A percentile compares a stretch with the other conserved stretches of the same genome.
Conservation (phyloP, 2,329 filamentous ascomycete genomes). For the Epichloe aotearoae region DNA sequence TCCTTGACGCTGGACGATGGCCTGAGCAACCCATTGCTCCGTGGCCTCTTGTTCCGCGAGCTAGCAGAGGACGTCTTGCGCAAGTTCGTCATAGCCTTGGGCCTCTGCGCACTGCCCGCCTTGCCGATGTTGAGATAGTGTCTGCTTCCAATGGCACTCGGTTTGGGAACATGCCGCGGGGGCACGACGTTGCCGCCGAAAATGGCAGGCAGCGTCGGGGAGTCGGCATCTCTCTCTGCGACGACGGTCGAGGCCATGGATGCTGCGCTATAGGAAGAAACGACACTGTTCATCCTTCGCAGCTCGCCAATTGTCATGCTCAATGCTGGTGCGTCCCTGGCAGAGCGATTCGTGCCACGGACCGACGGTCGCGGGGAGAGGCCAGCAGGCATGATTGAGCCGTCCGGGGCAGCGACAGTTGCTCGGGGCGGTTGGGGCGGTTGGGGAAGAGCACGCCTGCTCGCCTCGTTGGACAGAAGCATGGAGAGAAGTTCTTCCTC, state of each 20-base stretch:
- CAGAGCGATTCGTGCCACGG: conserved; percentile 7
- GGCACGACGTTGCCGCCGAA: conserved; percentile 27
- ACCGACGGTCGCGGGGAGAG: conserved; percentile 15
- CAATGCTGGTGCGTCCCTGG: conserved; percentile 14
- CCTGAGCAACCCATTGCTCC: neutral
- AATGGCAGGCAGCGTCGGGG: conserved; percentile 26
- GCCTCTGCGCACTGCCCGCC: conserved; percentile 7
- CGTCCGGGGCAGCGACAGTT: conserved; percentile 15
- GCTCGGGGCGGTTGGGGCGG: conserved; percentile 20
- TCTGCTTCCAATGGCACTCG: conserved; percentile 23
- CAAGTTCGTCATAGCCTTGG: conserved; percentile 8
- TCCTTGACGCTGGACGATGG: conserved; percentile 7
- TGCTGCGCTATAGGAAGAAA: conserved; percentile 31
- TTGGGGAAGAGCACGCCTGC: conserved; percentile 16
- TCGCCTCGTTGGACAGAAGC: conserved; percentile 12
- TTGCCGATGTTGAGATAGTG: conserved; percentile 35
- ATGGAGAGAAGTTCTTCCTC: conserved; percentile 22
- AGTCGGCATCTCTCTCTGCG: conserved; percentile 18
- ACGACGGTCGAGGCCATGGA: conserved; percentile 20
- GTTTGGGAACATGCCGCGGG: conserved; percentile 16
- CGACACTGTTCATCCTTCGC: conserved; percentile 42
- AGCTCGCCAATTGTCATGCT: conserved; percentile 37
- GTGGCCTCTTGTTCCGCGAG: neutral
- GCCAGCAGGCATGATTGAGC: conserved; percentile 14
- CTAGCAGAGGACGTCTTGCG: conserved; percentile 3